Evolutionary conservation across 176 grass and related monocot genomes (phyloP).

Genomic region (Ensete glaucum): DNA sequence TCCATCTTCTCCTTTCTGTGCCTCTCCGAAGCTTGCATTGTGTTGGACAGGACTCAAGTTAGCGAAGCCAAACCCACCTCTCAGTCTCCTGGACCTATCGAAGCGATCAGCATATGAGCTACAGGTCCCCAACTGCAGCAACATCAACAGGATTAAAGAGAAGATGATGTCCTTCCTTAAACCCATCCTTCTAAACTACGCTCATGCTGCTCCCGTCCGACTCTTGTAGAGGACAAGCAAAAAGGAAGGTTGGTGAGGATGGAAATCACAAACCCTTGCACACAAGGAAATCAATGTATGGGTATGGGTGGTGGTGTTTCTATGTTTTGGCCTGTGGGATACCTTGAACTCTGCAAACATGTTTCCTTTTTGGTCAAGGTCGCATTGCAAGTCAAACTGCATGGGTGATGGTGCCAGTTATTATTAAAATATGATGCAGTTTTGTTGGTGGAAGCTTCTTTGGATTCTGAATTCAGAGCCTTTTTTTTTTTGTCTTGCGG

Average conservation of each 20-base stretch:
- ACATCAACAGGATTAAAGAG: neutral
- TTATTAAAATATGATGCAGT: constrained; percentile 5
- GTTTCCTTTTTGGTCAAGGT: constrained; percentile 12
- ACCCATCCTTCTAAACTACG: neutral
- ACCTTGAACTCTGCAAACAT: constrained; percentile 22
- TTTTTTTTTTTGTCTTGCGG: neutral
- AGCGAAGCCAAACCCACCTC: constrained; percentile 4
- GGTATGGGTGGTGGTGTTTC: neutral
- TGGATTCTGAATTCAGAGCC: constrained; percentile 9
- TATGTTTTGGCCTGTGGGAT: constrained; percentile 12
- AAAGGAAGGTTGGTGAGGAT: neutral
- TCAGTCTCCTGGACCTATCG: neutral
- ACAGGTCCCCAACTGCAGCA: neutral
- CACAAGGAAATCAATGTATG: neutral
- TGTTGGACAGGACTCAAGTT: neutral
- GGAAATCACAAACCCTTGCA: neutral
- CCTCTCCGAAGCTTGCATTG: neutral
- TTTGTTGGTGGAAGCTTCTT: constrained; percentile 14
- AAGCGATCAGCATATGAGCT: neutral
- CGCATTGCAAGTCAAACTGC: constrained; percentile 13
- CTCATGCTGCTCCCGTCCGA: neutral
- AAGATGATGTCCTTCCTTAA: neutral
- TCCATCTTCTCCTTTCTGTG: neutral
- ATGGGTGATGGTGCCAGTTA: constrained; percentile 1
- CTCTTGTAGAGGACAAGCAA: neutral